Evolutionary conservation across 768 basidiomycete genomes (phyloP).

Genomic region (Boletus fagicola): DNA sequence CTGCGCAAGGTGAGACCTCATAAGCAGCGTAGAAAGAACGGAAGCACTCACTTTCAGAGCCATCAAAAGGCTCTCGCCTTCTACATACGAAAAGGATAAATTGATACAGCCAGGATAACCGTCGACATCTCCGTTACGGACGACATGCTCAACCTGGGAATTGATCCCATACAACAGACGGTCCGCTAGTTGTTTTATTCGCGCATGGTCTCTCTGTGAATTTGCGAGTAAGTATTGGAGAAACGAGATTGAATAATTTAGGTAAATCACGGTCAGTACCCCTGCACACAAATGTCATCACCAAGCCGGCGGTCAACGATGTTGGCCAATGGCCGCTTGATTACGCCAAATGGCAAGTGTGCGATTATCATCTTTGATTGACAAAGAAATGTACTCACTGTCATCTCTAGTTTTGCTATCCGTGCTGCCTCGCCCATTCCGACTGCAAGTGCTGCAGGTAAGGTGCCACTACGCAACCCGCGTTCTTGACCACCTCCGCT

Average conservation of each 20-base stretch:
- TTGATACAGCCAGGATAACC: conserved; percentile 98
- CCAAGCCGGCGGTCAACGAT: conserved; percentile 46
- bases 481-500: conserved; percentile 98
- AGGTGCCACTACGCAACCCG: conserved; percentile 91
- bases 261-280: conserved; percentile 66
- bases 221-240: conserved; percentile 1
- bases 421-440: conserved; percentile 95
- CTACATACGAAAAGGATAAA: conserved; percentile 93
- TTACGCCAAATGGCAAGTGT: conserved; percentile 37
- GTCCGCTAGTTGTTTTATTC: conserved; percentile 71
- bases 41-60: conserved; percentile 74
- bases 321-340: conserved; percentile 39
- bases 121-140: conserved; percentile 87
- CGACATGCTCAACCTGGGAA: conserved; percentile 81
- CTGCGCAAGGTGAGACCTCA: conserved; percentile 37
- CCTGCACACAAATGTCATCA: conserved; percentile 82
- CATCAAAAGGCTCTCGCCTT: conserved; percentile 97
- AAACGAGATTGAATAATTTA: not conserved
- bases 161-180: conserved; percentile 82
- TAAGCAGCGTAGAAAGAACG: conserved; percentile 3
- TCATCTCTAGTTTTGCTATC: conserved; percentile 90
- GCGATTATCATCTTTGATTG: conserved; percentile 47
- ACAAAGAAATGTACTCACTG: conserved; percentile 54
- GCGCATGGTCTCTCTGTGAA: conserved; percentile 72
- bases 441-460: conserved; percentile 83